Evolutionary conservation across 2,329 filamentous ascomycete species (phyloP).

Genomic region (Colletotrichum lini): DNA sequence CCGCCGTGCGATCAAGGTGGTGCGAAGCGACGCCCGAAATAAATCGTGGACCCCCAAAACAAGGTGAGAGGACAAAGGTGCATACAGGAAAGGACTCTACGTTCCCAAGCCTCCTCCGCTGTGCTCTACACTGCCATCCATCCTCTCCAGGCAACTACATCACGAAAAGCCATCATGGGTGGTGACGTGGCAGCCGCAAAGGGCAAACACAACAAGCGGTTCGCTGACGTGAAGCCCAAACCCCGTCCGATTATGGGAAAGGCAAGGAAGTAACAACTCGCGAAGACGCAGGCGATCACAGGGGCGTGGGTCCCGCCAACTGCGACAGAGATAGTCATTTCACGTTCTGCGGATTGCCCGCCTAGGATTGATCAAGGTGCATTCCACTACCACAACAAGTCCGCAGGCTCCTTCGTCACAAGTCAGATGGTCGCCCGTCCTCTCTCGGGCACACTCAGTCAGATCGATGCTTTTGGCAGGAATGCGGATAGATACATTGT

Average conservation of each 20-base stretch:
- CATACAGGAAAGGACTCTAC: conserved; percentile 7
- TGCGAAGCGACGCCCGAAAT: background rate
- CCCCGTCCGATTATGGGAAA: background rate
- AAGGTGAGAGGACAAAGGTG: background rate
- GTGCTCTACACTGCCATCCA: background rate
- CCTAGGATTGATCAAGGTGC: background rate
- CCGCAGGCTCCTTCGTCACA: background rate
- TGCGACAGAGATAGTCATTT: background rate
- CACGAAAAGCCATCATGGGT: background rate
- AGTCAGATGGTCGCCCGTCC: background rate
- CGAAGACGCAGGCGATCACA: background rate
- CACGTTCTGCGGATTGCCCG: background rate
- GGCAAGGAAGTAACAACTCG: background rate
- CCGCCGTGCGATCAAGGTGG: conserved; percentile 18
- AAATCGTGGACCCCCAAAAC: background rate
- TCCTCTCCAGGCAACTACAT: background rate
- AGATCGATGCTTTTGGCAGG: too few relatives aligned
- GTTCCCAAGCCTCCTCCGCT: background rate
- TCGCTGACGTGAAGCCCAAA: conserved; percentile 5
- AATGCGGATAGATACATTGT: background rate
- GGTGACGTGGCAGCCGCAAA: conserved; percentile 11
- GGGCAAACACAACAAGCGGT: background rate
- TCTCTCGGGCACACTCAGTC: background rate
- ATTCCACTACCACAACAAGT: background rate
- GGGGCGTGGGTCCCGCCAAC: background rate